phyloP scores from a whole-genome alignment of 768 basidiomycete species.

The Sporobolomyces pararoseus region DNA sequence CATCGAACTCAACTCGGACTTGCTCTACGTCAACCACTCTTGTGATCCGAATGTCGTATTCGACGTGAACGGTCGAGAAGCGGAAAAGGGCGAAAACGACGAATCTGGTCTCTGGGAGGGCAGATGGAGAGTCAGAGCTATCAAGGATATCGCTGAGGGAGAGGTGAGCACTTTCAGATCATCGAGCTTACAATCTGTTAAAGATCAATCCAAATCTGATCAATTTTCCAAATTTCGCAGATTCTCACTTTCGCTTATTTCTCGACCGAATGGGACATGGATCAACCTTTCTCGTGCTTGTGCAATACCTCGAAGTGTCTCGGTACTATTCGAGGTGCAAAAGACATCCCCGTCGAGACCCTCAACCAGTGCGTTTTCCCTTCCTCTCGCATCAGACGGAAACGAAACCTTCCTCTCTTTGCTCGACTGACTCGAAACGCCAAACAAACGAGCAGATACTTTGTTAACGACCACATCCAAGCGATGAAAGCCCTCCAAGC shows the following conservation, averaged over 20 bases:
- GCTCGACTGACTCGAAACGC: neutral
- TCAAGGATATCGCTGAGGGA: constrained; percentile 49
- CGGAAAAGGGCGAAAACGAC: constrained; percentile 15
- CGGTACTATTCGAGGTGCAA: constrained; percentile 36
- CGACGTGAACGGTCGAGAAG: constrained; percentile 50
- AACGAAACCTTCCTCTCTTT: neutral
- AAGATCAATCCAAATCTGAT: neutral
- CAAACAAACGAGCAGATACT: constrained; percentile 24
- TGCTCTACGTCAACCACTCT: constrained; percentile 57
- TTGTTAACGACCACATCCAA: constrained; percentile 36
- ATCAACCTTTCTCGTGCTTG: constrained; percentile 59
- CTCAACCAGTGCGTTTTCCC: constrained; percentile 22
- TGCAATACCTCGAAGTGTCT: constrained; percentile 52
- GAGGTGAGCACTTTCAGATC: constrained; percentile 44
- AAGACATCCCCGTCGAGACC: constrained; percentile 24
- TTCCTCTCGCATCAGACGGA: too few species aligned
- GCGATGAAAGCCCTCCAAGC: constrained; percentile 30
- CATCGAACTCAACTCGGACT: constrained; percentile 60
- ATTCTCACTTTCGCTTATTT: constrained; percentile 64
- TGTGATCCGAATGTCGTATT: constrained; percentile 62
- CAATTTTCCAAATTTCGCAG: neutral
- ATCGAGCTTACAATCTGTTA: neutral
- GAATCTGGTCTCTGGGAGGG: constrained; percentile 49
- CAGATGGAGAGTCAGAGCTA: constrained; percentile 56
- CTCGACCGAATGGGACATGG: constrained; percentile 68